Evolutionary conservation across 352 stramenopile species (phyloP).

Genomic region (Albugo candida): DNA sequence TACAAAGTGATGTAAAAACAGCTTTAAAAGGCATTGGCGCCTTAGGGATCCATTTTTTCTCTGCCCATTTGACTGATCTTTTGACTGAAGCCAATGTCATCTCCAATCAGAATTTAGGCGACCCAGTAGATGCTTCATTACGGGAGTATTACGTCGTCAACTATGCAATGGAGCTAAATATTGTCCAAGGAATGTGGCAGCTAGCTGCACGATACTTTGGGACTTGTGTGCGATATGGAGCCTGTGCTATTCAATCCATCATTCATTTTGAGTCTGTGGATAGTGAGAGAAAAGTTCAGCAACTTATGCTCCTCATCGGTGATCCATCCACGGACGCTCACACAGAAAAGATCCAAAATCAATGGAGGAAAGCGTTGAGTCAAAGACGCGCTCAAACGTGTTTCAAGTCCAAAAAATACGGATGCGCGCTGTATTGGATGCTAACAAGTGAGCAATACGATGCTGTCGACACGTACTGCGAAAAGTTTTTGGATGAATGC

Average conservation of each 20-base stretch:
- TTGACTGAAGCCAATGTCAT: slow-evolving; percentile 34
- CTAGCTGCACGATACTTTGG: slow-evolving; percentile 45
- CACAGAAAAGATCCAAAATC: not conserved
- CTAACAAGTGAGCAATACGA: slow-evolving; percentile 34
- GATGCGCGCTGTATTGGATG: slow-evolving; percentile 38
- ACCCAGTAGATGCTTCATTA: slow-evolving; percentile 26
- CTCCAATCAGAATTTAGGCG: slow-evolving; percentile 19
- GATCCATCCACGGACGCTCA: not conserved
- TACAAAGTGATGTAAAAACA: slow-evolving; percentile 54
- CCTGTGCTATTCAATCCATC: slow-evolving; percentile 16
- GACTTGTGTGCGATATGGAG: slow-evolving; percentile 28
- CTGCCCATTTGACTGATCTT: slow-evolving; percentile 38
- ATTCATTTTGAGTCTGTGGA: slow-evolving; percentile 25
- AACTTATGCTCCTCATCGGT: slow-evolving; percentile 10
- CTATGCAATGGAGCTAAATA: slow-evolving; percentile 44
- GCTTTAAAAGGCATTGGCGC: slow-evolving; percentile 40
- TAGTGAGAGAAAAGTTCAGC: slow-evolving; percentile 38
- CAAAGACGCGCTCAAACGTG: slow-evolving; percentile 21
- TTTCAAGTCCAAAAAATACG: slow-evolving; percentile 18
- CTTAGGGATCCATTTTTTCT: slow-evolving; percentile 60
- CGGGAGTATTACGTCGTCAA: slow-evolving; percentile 38
- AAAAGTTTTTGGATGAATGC: slow-evolving; percentile 31
- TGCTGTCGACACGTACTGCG: slow-evolving; percentile 31
- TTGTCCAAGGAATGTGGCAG: slow-evolving; percentile 41
- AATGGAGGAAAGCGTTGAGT: slow-evolving; percentile 17